Base-by-base conservation (phyloP, 352 stramenopile genomes). In the Stephanocyclus meneghinianus region DNA sequence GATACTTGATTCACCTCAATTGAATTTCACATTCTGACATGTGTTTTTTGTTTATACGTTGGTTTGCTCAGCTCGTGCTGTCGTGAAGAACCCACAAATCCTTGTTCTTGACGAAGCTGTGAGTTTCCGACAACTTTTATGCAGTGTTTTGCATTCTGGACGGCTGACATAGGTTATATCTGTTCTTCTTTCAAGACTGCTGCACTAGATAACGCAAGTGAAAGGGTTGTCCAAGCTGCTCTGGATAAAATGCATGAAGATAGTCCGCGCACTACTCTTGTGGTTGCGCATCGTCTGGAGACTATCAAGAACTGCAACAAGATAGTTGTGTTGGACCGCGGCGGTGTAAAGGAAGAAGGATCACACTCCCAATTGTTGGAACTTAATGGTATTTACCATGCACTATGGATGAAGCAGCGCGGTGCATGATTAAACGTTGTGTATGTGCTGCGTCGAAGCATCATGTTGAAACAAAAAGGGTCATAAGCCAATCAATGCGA, bases 271-370 rank as follows among this genome's bases (percentile, higher is more conserved):
- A 97, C 95, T 16, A 95, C 91, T 1, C 75, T 97, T n/a, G 80
- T 96, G 26, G 94, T 97, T 35, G 93, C 96, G 2, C 95, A 98
- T 82, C 85, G 96, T 5, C 81, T 97, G 0, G 93, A 81, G 18
- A 96, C 93, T 4, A 70, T 78, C 30, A 53, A 85, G n/a, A 89
- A 94, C 72, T 90, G 92, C 0, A 83, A 96, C 81, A 75, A 89
- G 0, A 97, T 97, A 82, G 93, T 91, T 45, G 92, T 97, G 0
- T 83, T 97, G 63, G 83, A 84, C 16, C 74, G 93, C 26, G 95
- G 95, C 11, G 73, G 70, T 18, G 86, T 98, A 0, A 85, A 94
- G 4, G 95, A 98, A 78, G 81, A 86, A 5, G 96, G 96, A 51
- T 96, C 80, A 3, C 95, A 98, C 72, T 91, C 96, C 30, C 44